These are phyloP conservation scores for Sphagnum tenellum DNA, from an alignment of 225 moss, liverwort and hornwort genomes.

Conservation along the genomic window DNA sequence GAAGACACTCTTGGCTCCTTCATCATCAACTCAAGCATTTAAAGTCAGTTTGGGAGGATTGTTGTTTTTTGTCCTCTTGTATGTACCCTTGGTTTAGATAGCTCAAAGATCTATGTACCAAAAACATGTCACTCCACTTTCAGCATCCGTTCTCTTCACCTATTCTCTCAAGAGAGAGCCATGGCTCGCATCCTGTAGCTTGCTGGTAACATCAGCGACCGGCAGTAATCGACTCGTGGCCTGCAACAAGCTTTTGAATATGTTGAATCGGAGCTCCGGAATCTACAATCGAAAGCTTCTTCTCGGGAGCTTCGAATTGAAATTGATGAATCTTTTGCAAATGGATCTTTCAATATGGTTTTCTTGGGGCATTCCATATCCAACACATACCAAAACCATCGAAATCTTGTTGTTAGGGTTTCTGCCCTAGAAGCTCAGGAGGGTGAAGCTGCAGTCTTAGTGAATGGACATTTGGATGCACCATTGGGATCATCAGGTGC, in stretches of 20 bases:
- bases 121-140: slow-evolving; percentile 59
- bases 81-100: slow-evolving; percentile 45
- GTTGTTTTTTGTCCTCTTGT: slow-evolving; percentile 40
- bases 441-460: slow-evolving; percentile 55
- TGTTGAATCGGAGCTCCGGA: slow-evolving; percentile 38
- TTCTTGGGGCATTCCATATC: slow-evolving; percentile 64
- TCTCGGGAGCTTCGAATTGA: slow-evolving; percentile 53
- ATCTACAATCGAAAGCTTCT: slow-evolving; percentile 52
- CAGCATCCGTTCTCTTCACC: slow-evolving; percentile 49
- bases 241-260: slow-evolving; percentile 51
- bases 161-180: slow-evolving; percentile 83
- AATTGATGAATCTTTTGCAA: slow-evolving; percentile 67
- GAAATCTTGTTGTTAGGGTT: slow-evolving; percentile 67
- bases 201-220: slow-evolving; percentile 47
- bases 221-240: slow-evolving; percentile 67
- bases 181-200: slow-evolving; percentile 76
- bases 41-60: slow-evolving; percentile 44
- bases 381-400: slow-evolving; percentile 69
- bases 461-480: slow-evolving; percentile 86
- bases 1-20: too few species aligned
- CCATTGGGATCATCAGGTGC: slow-evolving; percentile 90
- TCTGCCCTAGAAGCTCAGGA: slow-evolving; percentile 48
- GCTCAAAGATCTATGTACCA: slow-evolving; percentile 73
- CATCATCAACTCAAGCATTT: slow-evolving; percentile 8
- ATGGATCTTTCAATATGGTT: slow-evolving; percentile 73